Conservation (phyloP, 164 flowering plant species). For the Pachysandra terminalis region DNA sequence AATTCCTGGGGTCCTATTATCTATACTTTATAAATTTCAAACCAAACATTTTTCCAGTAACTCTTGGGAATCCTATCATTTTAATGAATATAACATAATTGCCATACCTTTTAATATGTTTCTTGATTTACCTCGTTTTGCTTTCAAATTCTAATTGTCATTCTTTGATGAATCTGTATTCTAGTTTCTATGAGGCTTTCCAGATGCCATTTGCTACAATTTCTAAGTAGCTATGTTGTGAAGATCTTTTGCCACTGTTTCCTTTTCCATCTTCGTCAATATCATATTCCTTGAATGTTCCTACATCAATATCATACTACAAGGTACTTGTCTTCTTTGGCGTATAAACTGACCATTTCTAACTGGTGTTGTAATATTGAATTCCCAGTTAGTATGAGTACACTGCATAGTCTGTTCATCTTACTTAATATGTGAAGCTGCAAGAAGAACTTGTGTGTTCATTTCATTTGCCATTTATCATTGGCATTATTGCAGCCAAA, state of each 20-base stretch:
- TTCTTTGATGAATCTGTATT: slow-evolving; percentile 20
- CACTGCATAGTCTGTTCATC: neutral
- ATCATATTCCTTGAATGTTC: slow-evolving; percentile 30
- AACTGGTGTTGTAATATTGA: slow-evolving; percentile 1
- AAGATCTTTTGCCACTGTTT: slow-evolving; percentile 67
- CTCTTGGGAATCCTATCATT: neutral
- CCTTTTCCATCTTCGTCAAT: slow-evolving; percentile 41
- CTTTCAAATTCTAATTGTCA: neutral
- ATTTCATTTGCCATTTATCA: slow-evolving; percentile 36
- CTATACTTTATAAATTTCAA: too few species aligned
- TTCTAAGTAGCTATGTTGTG: slow-evolving; percentile 60
- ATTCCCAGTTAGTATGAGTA: neutral
- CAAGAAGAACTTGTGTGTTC: neutral
- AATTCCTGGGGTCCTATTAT: too few species aligned
- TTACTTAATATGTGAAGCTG: too few species aligned
- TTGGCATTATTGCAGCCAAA: too few species aligned
- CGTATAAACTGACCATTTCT: neutral
- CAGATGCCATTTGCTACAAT: slow-evolving; percentile 70
- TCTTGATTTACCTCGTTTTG: neutral
- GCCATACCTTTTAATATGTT: neutral
- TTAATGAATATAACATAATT: neutral
- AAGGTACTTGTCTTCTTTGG: slow-evolving; percentile 42
- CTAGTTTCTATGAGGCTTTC: slow-evolving; percentile 87
- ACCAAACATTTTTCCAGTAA: too few species aligned
- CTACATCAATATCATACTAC: slow-evolving; percentile 70